Base-by-base conservation (phyloP, 352 stramenopile genomes). In the Phytopythium vexans region DNA sequence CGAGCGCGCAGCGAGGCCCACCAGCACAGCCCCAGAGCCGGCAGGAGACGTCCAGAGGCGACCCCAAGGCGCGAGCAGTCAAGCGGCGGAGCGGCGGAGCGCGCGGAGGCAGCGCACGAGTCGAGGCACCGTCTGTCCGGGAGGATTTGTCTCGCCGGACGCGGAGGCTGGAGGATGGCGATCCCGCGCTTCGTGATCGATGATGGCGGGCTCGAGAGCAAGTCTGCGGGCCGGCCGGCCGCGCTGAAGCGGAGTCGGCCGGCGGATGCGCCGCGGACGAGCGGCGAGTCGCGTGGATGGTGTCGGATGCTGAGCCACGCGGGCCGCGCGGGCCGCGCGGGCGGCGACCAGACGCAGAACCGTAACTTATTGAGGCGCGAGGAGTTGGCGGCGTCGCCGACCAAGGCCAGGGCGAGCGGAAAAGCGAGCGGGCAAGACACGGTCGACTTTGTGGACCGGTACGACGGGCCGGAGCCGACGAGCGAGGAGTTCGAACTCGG, bases 401-500 rank as follows among this genome's bases (percentile, higher is more conserved):
- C 21, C 21, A 27, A 27, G 21, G 21, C 21, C 21, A 27, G 2
- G 21, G 21, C 21, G 21, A 27, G 43, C 43, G 32, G 37, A 43
- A 43, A 43, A 43, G n/a, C 39, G 39, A 43, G 39, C 21, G 39
- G 21, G 21, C 21, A 27, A 27, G 21, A 27, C 21, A 2, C 21
- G 21, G 21, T 1, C 21, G 21, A 27, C 1, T 27, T 27, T 27
- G 21, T 27, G 21, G 21, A 27, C 21, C 21, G 21, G 21, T 27
- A 27, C 21, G 21, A 27, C 21, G 21, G 21, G 21, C 21, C 21
- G 27, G 43, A 49, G n/a, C 27, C 15, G 15, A 56, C 48, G 41
- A 36, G 41, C 4, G 49, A 65, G 32, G 57, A 63, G 36, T 72
- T 72, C 40, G 64, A 72, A 14, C 44, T 78, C 4, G 69, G 69